Base-by-base conservation (phyloP, 1,139 yeast species). In the Kurtzmaniella quercitrusa region DNA sequence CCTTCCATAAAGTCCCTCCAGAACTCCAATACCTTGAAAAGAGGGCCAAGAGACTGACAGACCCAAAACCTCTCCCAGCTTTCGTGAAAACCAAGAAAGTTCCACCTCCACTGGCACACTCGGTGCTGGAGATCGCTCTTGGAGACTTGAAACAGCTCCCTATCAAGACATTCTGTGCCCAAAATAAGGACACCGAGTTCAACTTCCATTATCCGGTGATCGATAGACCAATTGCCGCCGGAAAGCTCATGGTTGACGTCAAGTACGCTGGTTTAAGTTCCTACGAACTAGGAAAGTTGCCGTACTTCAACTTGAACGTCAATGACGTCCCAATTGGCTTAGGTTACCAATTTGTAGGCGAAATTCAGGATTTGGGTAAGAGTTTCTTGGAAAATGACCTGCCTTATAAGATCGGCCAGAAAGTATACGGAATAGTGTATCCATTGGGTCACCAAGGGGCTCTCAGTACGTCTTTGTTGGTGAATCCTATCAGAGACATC, bases 1-100 rank as follows among this genome's bases (percentile, higher is more conserved):
- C 72, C 2, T 73, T 73, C 57, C 75, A 72, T 41, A 60, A 56
- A 45, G 59, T 70, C n/a, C 77, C 78, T 0, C 68, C 75, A 1
- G 77, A 73, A 51, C 63, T 73, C 41, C 62, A 70, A 3, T 68
- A 73, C 45, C 55, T 72, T 39, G 64, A 66, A 43, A 60, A 59
- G 46, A 60, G 53, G 33, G 40, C 42, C 44, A 40, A 44, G 48
- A 14, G 17, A 19, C 3, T 27, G n/a, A 19, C 14, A 5, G 27
- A 17, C 9, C 31, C 34, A 9, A 37, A 41, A 24, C 40, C 41
- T 12, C 14, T 31, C 14, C 36, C 17, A 16, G 14, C 42, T 33
- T 25, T 41, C 43, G 8, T 36, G 37, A 5, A 38, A 21, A 39
- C 25, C 45, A 44, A 17, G 21, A 34, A 16, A 17, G 23, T 23